Conservation (phyloP, 805 yeast species). For the Schwanniomyces occidentalis region DNA sequence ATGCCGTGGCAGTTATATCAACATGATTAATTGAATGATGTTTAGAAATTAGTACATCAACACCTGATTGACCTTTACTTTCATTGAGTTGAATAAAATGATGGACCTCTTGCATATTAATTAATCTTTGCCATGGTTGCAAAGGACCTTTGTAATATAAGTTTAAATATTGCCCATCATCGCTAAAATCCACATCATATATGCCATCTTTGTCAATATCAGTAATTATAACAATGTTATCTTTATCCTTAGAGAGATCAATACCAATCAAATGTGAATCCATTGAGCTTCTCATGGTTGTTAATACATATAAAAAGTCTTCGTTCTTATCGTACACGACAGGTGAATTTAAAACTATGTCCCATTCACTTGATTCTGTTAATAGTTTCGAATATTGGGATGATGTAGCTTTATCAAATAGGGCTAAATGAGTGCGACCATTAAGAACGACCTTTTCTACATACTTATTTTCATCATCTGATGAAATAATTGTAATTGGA, state of each 20-base stretch:
- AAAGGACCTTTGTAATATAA: conserved; percentile 74
- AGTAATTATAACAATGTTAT: conserved; percentile 44
- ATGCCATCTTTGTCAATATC: conserved; percentile 57
- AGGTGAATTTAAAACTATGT: conserved; percentile 67
- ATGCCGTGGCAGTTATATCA: conserved; percentile 12
- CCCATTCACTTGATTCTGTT: conserved; percentile 73
- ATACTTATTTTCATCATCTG: conserved; percentile 50
- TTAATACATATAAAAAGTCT: conserved; percentile 55
- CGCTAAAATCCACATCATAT: conserved; percentile 66
- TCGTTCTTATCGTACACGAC: conserved; percentile 49
- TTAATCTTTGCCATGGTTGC: conserved; percentile 74
- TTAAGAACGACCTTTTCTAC: conserved; percentile 65
- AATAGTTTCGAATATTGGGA: conserved; percentile 44
- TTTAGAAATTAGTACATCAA: conserved; percentile 13
- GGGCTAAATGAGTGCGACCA: conserved; percentile 72
- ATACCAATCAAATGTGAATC: conserved; percentile 81
- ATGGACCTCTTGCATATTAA: conserved; percentile 37
- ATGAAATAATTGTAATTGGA: conserved; percentile 16
- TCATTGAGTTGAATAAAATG: conserved; percentile 12
- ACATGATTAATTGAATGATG: conserved; percentile 17
- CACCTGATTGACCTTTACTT: conserved; percentile 3
- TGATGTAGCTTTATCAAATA: conserved; percentile 61
- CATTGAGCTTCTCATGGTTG: conserved; percentile 73
- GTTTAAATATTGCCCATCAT: conserved; percentile 68
- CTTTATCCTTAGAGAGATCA: conserved; percentile 43